Base-by-base conservation (phyloP, 768 basidiomycete genomes). In the Amanita molliuscula region DNA sequence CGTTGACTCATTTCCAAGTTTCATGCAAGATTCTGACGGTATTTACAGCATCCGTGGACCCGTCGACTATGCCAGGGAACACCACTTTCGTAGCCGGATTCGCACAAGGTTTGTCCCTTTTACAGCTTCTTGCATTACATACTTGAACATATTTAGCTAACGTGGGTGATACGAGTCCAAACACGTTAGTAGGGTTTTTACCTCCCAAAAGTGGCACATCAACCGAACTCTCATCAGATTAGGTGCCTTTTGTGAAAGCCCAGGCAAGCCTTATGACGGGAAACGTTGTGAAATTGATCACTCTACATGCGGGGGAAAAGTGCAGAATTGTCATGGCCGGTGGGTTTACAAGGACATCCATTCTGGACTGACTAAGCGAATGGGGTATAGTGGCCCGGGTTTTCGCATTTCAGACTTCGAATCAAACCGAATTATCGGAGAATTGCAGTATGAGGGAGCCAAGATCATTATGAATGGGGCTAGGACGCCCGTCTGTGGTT, bases 161-260 rank as follows among this genome's bases (percentile, higher is more conserved):
- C 53, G 84, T 88, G 37, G 84, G 87, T 3, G 84, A 87, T 58
- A 84, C 82, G 25, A 84, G 74, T 54, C 86, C 86, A 10, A 88
- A 90, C 61, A 87, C 82, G 82, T 86, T 51, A 59, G 82, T 70
- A 21, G 37, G 20, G 3, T 43, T 53, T 31, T 48, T 42, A 16
- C 47, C 41, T 46, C 34, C 43, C 26, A 25, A n/a, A 48, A 29
- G 50, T 50, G 16, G 51, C 45, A 37, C 25, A n/a, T 29, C 31
- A 48, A 41, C 16, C 53, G 37, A 40, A 28, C 43, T 48, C 54
- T 40, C 35, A 45, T 42, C 51, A 71, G 85, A 63, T 62, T 75
- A 68, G 85, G 85, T 4, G 81, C 87, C 2, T 83, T 80, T 64
- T 90, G 88, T 59, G 81, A 89, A 60, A 81, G 79, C 48, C 86